Conservation (phyloP, 441 rosid species). For the Omphalea diandra region DNA sequence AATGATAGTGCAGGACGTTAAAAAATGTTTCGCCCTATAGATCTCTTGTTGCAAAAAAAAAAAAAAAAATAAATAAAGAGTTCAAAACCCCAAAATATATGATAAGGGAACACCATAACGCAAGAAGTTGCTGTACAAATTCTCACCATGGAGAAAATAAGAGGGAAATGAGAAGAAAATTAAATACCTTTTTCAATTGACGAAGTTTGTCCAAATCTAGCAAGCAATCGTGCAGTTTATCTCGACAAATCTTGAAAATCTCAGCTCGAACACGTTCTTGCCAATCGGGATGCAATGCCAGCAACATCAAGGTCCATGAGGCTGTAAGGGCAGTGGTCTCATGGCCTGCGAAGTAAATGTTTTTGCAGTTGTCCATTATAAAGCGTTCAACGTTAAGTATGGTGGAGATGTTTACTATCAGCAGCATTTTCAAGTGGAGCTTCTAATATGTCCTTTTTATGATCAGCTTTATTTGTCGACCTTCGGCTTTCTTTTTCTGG, state of each 20-base stretch:
- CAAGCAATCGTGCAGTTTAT: not conserved
- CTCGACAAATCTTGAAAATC: conserved; percentile 12
- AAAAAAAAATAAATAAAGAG: no score
- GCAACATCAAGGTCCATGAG: conserved; percentile 37
- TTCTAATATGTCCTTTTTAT: conserved; percentile 36
- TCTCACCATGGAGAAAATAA: no score
- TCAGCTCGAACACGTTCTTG: conserved; percentile 36
- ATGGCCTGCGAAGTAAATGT: conserved; percentile 38
- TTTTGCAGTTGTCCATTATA: conserved; percentile 39
- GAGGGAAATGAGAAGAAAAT: not conserved
- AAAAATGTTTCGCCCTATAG: no score
- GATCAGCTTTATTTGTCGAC: conserved; percentile 1
- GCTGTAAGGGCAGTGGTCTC: conserved; percentile 31
- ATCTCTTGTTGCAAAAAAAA: no score
- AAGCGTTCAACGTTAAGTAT: conserved; percentile 2
- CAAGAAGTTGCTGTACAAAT: no score
- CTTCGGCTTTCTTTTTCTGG: conserved; percentile 12
- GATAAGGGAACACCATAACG: no score
- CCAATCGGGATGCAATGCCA: conserved; percentile 39
- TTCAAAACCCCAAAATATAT: no score
- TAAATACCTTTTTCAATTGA: conserved; percentile 34
- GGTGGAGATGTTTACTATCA: not conserved
- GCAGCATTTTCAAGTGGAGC: conserved; percentile 28
- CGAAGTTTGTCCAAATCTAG: conserved; percentile 27
- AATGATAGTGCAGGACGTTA: no score